These are phyloP conservation scores for Neonectria neomacrospora DNA, from an alignment of 2,329 filamentous ascomycete species.

Conservation along the genomic window DNA sequence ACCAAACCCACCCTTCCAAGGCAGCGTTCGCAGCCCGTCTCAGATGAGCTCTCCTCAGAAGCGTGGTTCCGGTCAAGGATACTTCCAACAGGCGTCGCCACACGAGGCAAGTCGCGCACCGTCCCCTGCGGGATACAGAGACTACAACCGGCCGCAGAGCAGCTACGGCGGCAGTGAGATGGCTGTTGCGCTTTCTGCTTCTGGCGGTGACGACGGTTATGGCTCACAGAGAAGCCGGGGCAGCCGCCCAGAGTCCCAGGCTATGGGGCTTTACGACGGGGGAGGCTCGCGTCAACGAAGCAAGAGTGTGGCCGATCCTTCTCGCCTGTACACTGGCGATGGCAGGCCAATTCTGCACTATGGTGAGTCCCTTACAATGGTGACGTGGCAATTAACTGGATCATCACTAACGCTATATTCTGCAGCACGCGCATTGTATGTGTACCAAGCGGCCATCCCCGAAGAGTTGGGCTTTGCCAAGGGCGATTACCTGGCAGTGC, in stretches of 20 bases:
- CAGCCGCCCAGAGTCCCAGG: conserved; percentile 61
- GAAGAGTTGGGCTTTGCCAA: conserved; percentile 94
- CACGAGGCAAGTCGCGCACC: conserved; percentile 59
- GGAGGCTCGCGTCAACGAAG: conserved; percentile 69
- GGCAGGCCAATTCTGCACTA: conserved; percentile 91
- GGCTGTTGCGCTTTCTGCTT: conserved; percentile 73
- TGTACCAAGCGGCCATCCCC: conserved; percentile 93
- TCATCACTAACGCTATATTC: conserved; percentile 35
- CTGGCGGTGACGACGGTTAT: conserved; percentile 65
- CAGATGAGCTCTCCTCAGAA: conserved; percentile 55
- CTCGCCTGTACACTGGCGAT: conserved; percentile 85
- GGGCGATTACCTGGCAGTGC: conserved; percentile 88
- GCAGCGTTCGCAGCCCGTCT: conserved; percentile 50
- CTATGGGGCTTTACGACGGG: conserved; percentile 68
- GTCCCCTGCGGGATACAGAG: conserved; percentile 61
- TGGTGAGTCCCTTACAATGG: conserved; percentile 72
- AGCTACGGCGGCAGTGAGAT: conserved; percentile 66
- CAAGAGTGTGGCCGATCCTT: conserved; percentile 85
- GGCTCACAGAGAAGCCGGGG: conserved; percentile 65
- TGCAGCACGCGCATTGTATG: conserved; percentile 89
- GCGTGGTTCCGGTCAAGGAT: conserved; percentile 61
- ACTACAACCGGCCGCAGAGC: conserved; percentile 63
- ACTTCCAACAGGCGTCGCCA: conserved; percentile 64
- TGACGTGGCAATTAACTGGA: neutral
- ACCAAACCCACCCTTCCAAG: conserved; percentile 69